Evolutionary conservation across 73 alveolate species (phyloP).

Genomic region (Effrenium voratum): DNA sequence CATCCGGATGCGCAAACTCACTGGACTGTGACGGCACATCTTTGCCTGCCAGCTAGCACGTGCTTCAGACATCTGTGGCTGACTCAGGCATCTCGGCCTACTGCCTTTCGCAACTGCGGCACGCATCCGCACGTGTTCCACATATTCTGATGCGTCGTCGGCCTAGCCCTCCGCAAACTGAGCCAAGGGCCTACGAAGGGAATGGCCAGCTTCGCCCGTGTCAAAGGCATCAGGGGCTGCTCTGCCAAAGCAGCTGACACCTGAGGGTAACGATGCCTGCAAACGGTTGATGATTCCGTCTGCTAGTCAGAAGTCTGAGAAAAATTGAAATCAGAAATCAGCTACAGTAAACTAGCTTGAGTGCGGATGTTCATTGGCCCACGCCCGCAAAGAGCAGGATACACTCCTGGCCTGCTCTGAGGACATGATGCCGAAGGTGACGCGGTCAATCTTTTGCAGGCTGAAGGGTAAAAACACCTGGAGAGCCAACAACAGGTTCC

Average conservation of each 20-base stretch:
- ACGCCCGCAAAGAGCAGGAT: too few species aligned
- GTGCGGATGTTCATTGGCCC: too few species aligned
- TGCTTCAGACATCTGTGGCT: not conserved
- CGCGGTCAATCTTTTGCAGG: constrained; percentile 85
- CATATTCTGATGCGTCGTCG: too few species aligned
- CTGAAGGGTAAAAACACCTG: constrained; percentile 88
- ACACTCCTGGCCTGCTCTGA: constrained; percentile 57
- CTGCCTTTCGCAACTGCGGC: too few species aligned
- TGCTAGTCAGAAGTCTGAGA: not conserved
- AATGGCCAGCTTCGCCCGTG: constrained; percentile 85
- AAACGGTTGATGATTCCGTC: not conserved
- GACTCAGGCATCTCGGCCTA: too few species aligned
- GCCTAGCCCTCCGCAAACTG: too few species aligned
- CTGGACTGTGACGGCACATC: constrained; percentile 93
- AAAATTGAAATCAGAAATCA: not conserved
- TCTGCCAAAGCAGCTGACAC: constrained; percentile 89
- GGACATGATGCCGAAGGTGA: constrained; percentile 91
- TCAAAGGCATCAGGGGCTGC: constrained; percentile 90
- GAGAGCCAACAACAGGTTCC: too few species aligned
- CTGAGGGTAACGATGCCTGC: not conserved
- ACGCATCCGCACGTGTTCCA: too few species aligned
- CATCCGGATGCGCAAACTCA: constrained; percentile 88
- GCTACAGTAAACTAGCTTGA: not conserved
- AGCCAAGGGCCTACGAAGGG: constrained; percentile 92
- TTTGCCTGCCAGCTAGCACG: constrained; percentile 8